These are phyloP conservation scores for Termitomyces sp. DNA, from an alignment of 768 basidiomycete species.

Conservation along the genomic window DNA sequence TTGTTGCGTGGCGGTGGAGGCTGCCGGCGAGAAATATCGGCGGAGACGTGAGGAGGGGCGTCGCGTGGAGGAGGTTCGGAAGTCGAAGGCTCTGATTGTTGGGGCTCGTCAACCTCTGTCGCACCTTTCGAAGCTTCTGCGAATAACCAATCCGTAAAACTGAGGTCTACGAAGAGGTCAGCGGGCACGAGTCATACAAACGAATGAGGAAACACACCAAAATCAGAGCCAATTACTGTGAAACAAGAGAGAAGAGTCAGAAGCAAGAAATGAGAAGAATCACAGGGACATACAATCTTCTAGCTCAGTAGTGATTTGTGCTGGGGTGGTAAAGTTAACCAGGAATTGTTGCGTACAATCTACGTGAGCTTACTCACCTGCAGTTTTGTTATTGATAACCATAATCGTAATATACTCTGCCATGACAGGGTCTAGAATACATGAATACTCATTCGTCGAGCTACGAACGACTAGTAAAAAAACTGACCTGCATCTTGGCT, in stretches of 20 bases:
- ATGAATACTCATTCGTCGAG: neutral
- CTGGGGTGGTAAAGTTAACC: conserved; percentile 33
- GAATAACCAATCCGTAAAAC: conserved; percentile 90
- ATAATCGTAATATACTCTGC: conserved; percentile 94
- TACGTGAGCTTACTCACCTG: conserved; percentile 40
- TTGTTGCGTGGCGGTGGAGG: conserved; percentile 48
- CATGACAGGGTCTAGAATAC: conserved; percentile 75
- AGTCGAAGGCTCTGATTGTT: conserved; percentile 32
- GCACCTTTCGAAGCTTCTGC: conserved; percentile 71
- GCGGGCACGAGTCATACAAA: conserved; percentile 14
- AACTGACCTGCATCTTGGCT: conserved; percentile 71
- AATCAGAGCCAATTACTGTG: conserved; percentile 75
- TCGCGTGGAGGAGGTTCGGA: conserved; percentile 30
- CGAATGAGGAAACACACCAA: conserved; percentile 44
- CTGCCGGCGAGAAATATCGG: conserved; percentile 41
- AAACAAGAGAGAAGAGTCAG: conserved; percentile 2
- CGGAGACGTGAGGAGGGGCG: conserved; percentile 25
- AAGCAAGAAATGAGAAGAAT: neutral
- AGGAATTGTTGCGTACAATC: neutral
- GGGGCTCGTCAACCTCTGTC: conserved; percentile 42
- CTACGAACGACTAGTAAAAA: conserved; percentile 5
- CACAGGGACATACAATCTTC: conserved; percentile 60
- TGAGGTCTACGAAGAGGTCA: conserved; percentile 48
- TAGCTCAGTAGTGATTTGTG: conserved; percentile 84
- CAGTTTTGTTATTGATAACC: conserved; percentile 89